phyloP scores from a whole-genome alignment of 1,284 basidiomycete genomes.

The Mycosarcoma mackinlayi region DNA sequence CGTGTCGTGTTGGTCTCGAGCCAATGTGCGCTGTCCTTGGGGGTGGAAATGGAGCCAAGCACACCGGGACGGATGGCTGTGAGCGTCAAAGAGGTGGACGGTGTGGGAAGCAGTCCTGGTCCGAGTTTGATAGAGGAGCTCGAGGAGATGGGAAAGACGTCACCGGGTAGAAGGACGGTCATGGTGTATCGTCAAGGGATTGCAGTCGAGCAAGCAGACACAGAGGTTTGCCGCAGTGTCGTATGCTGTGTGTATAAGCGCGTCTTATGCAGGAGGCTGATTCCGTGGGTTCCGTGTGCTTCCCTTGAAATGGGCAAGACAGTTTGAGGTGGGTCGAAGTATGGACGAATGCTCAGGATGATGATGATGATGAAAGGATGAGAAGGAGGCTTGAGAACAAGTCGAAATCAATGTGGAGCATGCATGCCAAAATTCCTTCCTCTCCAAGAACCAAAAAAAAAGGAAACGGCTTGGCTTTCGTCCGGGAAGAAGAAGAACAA shows the following conservation, averaged over 20 bases:
- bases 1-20: conserved; percentile 51
- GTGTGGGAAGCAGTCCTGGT: conserved; percentile 51
- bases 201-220: no score
- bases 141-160: conserved; percentile 34
- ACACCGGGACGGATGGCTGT: conserved; percentile 49
- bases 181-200: conserved; percentile 16
- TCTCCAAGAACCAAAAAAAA: conserved; percentile 5
- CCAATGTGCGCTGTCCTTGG: conserved; percentile 37
- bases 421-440: no score
- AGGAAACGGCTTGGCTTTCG: conserved; percentile 5
- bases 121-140: conserved; percentile 49
- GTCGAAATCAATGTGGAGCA: not conserved
- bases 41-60: conserved; percentile 35
- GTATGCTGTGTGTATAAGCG: no score
- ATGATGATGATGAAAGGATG: not conserved
- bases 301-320: no score
- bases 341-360: no score
- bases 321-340: no score
- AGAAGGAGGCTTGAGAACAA: not conserved
- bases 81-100: conserved; percentile 16
- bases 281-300: no score
- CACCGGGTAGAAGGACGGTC: conserved; percentile 58
- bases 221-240: no score
- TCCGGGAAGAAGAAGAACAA: conserved; percentile 11
- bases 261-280: no score